Conservation (phyloP, 2,329 filamentous ascomycete genomes). For the Clonostachys byssicola region DNA sequence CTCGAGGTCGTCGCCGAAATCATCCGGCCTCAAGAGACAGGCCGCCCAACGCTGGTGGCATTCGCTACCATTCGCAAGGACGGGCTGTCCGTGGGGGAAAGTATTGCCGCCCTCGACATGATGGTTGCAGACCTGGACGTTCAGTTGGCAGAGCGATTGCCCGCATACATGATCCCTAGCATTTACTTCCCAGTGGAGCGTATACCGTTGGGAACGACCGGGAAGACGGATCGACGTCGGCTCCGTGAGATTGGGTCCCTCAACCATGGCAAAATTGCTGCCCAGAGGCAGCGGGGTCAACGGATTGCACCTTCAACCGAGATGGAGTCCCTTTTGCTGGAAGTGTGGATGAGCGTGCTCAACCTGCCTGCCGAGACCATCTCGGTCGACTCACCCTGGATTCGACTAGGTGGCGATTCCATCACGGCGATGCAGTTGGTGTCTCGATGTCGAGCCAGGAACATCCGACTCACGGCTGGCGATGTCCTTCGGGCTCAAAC, state of each 20-base stretch:
- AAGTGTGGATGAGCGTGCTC: neutral
- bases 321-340: no score
- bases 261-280: no score
- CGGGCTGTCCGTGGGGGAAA: no score
- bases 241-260: constrained; percentile 2
- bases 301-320: neutral
- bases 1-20: no score
- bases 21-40: no score
- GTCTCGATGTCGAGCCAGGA: constrained; percentile 25
- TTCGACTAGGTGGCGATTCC: constrained; percentile 36
- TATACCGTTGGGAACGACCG: constrained; percentile 2
- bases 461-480: constrained; percentile 19
- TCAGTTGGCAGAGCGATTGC: no score
- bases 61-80: no score
- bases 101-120: no score
- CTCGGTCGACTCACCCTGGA: constrained; percentile 23
- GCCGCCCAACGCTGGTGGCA: no score
- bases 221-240: constrained; percentile 3
- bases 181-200: neutral
- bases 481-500: constrained; percentile 22
- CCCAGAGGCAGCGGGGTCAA: neutral
- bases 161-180: constrained; percentile 4
- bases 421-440: constrained; percentile 35
- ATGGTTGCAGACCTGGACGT: no score
- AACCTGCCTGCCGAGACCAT: neutral